A percentile compares a stretch with the other conserved stretches of the same genome.
Conservation (phyloP, 1,139 yeast genomes). For the Candida tropicalis region DNA sequence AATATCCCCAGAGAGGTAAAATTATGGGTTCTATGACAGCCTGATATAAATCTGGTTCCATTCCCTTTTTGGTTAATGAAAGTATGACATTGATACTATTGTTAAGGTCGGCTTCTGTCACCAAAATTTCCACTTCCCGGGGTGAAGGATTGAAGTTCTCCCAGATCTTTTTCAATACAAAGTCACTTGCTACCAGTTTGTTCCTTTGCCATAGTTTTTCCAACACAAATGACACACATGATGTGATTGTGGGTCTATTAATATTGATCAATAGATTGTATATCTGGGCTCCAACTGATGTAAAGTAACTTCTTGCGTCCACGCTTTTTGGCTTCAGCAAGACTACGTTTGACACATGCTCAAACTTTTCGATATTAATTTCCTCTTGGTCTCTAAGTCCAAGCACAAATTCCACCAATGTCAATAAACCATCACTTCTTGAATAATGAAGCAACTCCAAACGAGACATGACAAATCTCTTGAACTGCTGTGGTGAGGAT, state of each 20-base stretch:
- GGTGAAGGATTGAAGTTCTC: conserved; percentile 37
- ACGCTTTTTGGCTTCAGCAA: conserved; percentile 61
- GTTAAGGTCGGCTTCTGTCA: conserved; percentile 54
- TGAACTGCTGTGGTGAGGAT: conserved; percentile 42
- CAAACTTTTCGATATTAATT: conserved; percentile 63
- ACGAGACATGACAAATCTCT: conserved; percentile 41
- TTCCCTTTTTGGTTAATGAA: conserved; percentile 58
- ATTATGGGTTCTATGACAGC: conserved; percentile 49
- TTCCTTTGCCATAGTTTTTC: conserved; percentile 57
- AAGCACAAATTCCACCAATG: conserved; percentile 73
- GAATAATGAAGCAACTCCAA: conserved; percentile 58
- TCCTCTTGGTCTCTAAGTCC: conserved; percentile 78
- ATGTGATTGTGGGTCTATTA: conserved; percentile 62
- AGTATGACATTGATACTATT: conserved; percentile 66
- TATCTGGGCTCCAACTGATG: conserved; percentile 58
- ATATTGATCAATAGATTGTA: conserved; percentile 58
- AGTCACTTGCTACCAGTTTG: conserved; percentile 56
- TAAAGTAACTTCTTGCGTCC: conserved; percentile 52
- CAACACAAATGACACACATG: conserved; percentile 60
- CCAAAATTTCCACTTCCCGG: conserved; percentile 12
- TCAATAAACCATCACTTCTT: conserved; percentile 61
- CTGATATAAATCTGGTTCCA: conserved; percentile 42
- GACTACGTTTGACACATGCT: conserved; percentile 63
- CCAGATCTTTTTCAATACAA: conserved; percentile 57
- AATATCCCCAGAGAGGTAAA: conserved; percentile 63